Evolutionary conservation across 2,329 filamentous ascomycete species (phyloP).

Genomic region (Pseudohalonectria lignicola): DNA sequence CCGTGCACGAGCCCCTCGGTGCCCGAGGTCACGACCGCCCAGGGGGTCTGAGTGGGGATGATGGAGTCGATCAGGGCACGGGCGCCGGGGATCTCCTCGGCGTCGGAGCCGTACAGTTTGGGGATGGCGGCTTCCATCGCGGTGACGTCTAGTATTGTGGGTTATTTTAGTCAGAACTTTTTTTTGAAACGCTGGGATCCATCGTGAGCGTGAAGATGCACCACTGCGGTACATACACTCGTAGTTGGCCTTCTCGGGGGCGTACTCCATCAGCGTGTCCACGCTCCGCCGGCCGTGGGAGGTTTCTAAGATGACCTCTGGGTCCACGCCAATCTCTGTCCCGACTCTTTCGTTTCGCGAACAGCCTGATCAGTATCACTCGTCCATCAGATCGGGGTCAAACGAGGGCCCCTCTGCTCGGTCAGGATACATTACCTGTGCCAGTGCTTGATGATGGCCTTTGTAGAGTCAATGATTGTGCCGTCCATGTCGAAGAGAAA

Average conservation of each 20-base stretch:
- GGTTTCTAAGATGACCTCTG: slow-evolving; percentile 75
- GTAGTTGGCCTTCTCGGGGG: slow-evolving; percentile 81
- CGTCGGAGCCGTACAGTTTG: slow-evolving; percentile 63
- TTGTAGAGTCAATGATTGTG: slow-evolving; percentile 73
- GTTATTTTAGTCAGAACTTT: slow-evolving; percentile 72
- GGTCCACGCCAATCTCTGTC: slow-evolving; percentile 71
- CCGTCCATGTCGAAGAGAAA: slow-evolving; percentile 71
- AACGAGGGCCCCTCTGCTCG: no score
- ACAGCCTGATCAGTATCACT: no score
- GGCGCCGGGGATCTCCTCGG: slow-evolving; percentile 76
- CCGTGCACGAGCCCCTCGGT: slow-evolving; percentile 57
- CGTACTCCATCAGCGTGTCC: slow-evolving; percentile 69
- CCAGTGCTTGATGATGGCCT: slow-evolving; percentile 71
- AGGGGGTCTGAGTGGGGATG: slow-evolving; percentile 49
- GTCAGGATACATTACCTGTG: slow-evolving; percentile 50
- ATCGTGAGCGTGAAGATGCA: no score
- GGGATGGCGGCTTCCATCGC: slow-evolving; percentile 71
- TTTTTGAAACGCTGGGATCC: slow-evolving; percentile 41
- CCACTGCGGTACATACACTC: slow-evolving; percentile 72
- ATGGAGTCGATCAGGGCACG: slow-evolving; percentile 58
- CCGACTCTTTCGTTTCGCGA: slow-evolving; percentile 57
- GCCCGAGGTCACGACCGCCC: slow-evolving; percentile 80
- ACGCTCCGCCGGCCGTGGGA: slow-evolving; percentile 88
- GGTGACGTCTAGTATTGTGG: slow-evolving; percentile 57
- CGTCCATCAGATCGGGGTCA: background rate